Percentiles rank a stretch among this genome's conserved stretches.
Conservation (phyloP, 495 filamentous ascomycete genomes). For the Glarea lozoyensis region DNA sequence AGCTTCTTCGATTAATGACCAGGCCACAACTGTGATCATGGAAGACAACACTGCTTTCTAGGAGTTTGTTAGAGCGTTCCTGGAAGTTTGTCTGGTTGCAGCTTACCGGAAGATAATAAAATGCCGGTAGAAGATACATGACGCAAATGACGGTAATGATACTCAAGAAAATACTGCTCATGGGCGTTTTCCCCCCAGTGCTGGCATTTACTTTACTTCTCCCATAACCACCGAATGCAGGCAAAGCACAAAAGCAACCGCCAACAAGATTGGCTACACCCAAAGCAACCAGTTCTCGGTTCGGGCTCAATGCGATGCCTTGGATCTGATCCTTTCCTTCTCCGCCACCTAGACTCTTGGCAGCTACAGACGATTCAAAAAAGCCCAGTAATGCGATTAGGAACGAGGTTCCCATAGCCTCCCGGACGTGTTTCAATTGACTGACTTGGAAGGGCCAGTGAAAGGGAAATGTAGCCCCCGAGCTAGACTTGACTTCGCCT, state of each 20-base stretch:
- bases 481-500: constrained; percentile 64
- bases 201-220: constrained; percentile 89
- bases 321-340: constrained; percentile 55
- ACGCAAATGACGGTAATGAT: constrained; percentile 74
- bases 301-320: constrained; percentile 75
- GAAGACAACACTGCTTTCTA: constrained; percentile 90
- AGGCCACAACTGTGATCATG: constrained; percentile 94
- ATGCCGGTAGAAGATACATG: constrained; percentile 74
- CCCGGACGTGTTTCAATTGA: constrained; percentile 73
- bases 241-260: constrained; percentile 83
- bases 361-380: constrained; percentile 97
- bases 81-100: not conserved
- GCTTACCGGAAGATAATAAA: constrained; percentile 88
- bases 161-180: constrained; percentile 80
- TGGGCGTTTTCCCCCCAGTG: constrained; percentile 86
- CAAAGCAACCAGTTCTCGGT: constrained; percentile 88
- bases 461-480: constrained; percentile 63
- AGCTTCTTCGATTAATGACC: constrained; percentile 89
- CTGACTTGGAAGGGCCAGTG: constrained; percentile 72
- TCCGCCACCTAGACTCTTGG: constrained; percentile 68
- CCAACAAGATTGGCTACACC: constrained; percentile 84
- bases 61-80: constrained; percentile 18
- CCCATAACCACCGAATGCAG: constrained; percentile 94
- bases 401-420: constrained; percentile 85
- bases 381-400: constrained; percentile 92